Conservation (phyloP, 2,329 filamentous ascomycete genomes). For the Penicillium sp. region DNA sequence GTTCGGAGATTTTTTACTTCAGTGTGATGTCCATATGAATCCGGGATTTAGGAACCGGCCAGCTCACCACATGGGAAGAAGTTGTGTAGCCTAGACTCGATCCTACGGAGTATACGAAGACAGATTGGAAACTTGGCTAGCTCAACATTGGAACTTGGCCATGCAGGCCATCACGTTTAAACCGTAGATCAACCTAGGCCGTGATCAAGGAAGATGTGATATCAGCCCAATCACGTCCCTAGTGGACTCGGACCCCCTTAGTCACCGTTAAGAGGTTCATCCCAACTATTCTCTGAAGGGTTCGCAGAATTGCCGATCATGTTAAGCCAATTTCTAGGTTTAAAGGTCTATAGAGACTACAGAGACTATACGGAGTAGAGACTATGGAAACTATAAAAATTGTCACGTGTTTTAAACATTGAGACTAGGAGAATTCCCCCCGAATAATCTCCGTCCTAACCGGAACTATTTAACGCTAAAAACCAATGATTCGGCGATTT, state of each 20-base stretch:
- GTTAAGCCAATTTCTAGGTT: no score
- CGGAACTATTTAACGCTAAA: slow-evolving; percentile 5
- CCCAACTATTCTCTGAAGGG: background rate
- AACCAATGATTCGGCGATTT: background rate
- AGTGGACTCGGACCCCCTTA: background rate
- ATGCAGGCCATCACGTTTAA: slow-evolving; percentile 11
- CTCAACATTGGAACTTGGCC: slow-evolving; percentile 1
- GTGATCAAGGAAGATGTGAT: slow-evolving; percentile 8
- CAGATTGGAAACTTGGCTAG: background rate
- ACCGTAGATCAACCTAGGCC: background rate
- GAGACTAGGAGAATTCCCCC: slow-evolving; percentile 8
- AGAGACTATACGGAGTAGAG: no score
- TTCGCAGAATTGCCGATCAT: background rate
- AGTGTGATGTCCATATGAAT: background rate
- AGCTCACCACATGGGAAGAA: slow-evolving; percentile 11
- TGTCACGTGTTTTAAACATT: background rate
- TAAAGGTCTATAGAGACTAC: no score
- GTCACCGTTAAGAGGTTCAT: background rate
- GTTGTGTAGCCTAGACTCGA: background rate
- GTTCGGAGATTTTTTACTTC: slow-evolving; percentile 1
- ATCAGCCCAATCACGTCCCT: slow-evolving; percentile 8
- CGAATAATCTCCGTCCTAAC: slow-evolving; percentile 10
- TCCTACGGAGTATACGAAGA: background rate
- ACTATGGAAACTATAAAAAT: no score
- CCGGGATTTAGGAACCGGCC: slow-evolving; percentile 3